A percentile compares a stretch with the other conserved stretches of the same genome.
These are phyloP conservation scores for Hymenochaete sp. DNA, from an alignment of 1,284 basidiomycete genomes.

Conservation along the genomic window DNA sequence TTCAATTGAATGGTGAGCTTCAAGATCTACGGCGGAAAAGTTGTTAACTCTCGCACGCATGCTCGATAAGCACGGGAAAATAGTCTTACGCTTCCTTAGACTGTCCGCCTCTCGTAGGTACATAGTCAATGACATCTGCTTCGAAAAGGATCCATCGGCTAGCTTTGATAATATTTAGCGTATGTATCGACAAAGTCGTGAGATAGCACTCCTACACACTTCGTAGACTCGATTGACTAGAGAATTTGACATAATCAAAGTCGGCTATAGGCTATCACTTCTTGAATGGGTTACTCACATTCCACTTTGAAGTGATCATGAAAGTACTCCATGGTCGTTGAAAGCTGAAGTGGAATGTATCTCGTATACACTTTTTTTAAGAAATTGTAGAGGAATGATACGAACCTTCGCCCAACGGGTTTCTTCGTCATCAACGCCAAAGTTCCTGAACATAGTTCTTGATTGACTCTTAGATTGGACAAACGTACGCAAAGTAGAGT, in stretches of 20 bases:
- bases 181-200: neutral
- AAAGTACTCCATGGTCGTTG: constrained; percentile 13
- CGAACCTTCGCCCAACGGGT: constrained; percentile 14
- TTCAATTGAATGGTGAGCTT: constrained; percentile 61
- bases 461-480: too few relatives aligned
- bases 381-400: neutral
- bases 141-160: constrained; percentile 42
- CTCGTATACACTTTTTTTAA: neutral
- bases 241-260: neutral
- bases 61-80: neutral
- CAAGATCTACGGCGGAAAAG: constrained; percentile 36
- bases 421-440: constrained; percentile 5
- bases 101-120: constrained; percentile 39
- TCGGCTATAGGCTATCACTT: neutral
- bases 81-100: constrained; percentile 36
- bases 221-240: constrained; percentile 31
- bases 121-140: constrained; percentile 34
- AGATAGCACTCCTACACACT: constrained; percentile 19
- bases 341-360: constrained; percentile 5
- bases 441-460: too few relatives aligned
- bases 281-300: constrained; percentile 9
- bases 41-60: neutral
- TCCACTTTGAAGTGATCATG: constrained; percentile 15
- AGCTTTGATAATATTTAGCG: constrained; percentile 28
- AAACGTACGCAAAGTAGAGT: too few relatives aligned